These are phyloP conservation scores for Perilla frutescens DNA, from an alignment of 257 asterid species.

Conservation along the genomic window DNA sequence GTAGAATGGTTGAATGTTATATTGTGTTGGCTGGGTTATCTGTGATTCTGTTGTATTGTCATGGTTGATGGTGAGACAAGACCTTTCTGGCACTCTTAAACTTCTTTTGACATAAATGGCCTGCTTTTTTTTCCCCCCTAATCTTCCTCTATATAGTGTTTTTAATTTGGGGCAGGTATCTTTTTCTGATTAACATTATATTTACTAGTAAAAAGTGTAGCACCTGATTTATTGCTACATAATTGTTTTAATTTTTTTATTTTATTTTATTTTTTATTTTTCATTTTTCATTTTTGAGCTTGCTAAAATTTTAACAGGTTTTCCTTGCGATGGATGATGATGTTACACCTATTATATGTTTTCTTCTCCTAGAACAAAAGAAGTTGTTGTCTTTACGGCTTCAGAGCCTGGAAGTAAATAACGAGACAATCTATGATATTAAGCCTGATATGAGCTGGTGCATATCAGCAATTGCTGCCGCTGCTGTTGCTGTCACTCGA, in stretches of 20 bases:
- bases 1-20: slow-evolving; percentile 4
- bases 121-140: neutral
- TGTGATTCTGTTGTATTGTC: slow-evolving; percentile 6
- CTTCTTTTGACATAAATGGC: slow-evolving; percentile 16
- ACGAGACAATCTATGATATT: slow-evolving; percentile 72
- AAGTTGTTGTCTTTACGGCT: slow-evolving; percentile 75
- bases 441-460: slow-evolving; percentile 98
- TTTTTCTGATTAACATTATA: slow-evolving; percentile 18
- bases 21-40: slow-evolving; percentile 6
- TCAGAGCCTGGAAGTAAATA: slow-evolving; percentile 71
- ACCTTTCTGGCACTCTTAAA: slow-evolving; percentile 26
- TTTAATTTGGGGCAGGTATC: slow-evolving; percentile 29
- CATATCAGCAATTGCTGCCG: slow-evolving; percentile 86
- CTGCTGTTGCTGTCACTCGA: slow-evolving; percentile 85
- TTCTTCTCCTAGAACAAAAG: slow-evolving; percentile 86
- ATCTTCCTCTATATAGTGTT: neutral
- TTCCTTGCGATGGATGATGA: slow-evolving; percentile 89
- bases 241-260: slow-evolving; percentile 28
- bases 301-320: slow-evolving; percentile 55
- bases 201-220: neutral
- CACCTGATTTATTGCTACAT: slow-evolving; percentile 19
- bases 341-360: slow-evolving; percentile 71
- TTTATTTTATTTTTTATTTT: too few relatives aligned
- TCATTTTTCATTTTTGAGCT: slow-evolving; percentile 10
- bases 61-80: slow-evolving; percentile 22